Percentiles rank a stretch among this genome's conserved stretches.
phyloP scores from a whole-genome alignment of 345 rosid genomes.

The Theobroma cacao region DNA sequence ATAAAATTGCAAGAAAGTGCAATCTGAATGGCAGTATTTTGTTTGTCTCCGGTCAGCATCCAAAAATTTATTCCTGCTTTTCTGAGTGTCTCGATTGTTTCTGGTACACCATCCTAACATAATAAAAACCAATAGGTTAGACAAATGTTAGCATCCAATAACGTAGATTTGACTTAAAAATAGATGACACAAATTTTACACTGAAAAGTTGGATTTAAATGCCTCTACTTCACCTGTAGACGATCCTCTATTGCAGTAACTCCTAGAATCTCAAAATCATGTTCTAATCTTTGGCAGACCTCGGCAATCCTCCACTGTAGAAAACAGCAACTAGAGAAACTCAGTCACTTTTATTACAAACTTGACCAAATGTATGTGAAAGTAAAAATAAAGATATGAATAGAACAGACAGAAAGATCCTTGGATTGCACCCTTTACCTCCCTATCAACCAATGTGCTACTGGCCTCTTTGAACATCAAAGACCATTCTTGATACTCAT shows the following conservation, averaged over 20 bases:
- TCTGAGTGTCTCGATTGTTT: conserved; percentile 86
- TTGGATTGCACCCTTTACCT: conserved; percentile 51
- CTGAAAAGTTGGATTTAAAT: conserved; percentile 7
- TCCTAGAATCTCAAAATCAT: conserved; percentile 85
- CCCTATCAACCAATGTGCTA: conserved; percentile 92
- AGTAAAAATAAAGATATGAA: not conserved
- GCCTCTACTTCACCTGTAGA: conserved; percentile 60
- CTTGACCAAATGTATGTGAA: not conserved
- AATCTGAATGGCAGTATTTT: conserved; percentile 95
- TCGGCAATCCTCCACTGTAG: conserved; percentile 97
- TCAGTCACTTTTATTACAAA: conserved; percentile 20
- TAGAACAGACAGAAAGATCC: conserved; percentile 4
- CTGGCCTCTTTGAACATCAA: conserved; percentile 87
- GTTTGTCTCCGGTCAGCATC: conserved; percentile 99
- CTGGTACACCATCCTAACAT: conserved; percentile 95
- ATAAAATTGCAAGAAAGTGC: conserved; percentile 97
- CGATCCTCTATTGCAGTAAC: conserved; percentile 97
- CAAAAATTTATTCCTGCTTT: conserved; percentile 97
- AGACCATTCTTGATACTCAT: conserved; percentile 89
- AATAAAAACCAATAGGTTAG: not conserved
- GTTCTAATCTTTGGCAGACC: conserved; percentile 85
- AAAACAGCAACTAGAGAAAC: conserved; percentile 24
- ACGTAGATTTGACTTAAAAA: not conserved
- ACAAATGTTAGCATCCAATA: conserved; percentile 8
- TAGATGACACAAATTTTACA: not conserved